Percentiles rank a stretch among this genome's conserved stretches.
phyloP scores from a whole-genome alignment of 2,329 filamentous ascomycete species.

The Cercospora sp. region DNA sequence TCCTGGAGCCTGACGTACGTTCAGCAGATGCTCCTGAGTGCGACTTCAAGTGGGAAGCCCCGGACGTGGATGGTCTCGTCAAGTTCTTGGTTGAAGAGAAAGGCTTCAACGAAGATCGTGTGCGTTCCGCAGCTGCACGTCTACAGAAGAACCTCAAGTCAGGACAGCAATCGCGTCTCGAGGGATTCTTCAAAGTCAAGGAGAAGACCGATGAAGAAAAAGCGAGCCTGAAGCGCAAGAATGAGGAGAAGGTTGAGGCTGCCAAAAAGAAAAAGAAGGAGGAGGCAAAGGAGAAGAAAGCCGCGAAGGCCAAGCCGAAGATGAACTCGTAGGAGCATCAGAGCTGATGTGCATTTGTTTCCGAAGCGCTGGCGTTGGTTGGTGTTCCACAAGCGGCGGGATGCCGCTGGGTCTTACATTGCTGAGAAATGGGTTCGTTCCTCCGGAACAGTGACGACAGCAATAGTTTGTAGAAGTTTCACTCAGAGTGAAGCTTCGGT shows the following conservation, averaged over 20 bases:
- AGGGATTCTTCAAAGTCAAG: conserved; percentile 95
- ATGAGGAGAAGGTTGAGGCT: conserved; percentile 86
- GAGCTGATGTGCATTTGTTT: conserved; percentile 7
- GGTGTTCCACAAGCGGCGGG: conserved; percentile 15
- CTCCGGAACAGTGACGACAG: background rate
- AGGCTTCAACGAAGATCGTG: conserved; percentile 93
- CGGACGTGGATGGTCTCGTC: conserved; percentile 85
- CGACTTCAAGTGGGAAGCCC: conserved; percentile 97
- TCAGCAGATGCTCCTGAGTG: conserved; percentile 79
- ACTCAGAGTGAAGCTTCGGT: background rate
- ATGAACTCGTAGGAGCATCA: conserved; percentile 35
- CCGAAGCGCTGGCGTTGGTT: conserved; percentile 29
- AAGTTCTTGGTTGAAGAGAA: conserved; percentile 91
- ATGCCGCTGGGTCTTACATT: background rate
- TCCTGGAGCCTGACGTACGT: conserved; percentile 87
- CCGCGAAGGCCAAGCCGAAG: conserved; percentile 77
- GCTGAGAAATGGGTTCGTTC: background rate
- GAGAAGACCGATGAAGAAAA: conserved; percentile 87
- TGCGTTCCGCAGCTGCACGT: conserved; percentile 73
- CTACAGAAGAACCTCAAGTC: conserved; percentile 89
- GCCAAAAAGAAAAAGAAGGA: conserved; percentile 95
- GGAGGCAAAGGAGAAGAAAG: conserved; percentile 93
- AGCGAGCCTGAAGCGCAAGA: conserved; percentile 82
- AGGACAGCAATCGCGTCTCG: conserved; percentile 84
- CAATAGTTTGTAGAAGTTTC: background rate